Evolutionary conservation across 495 filamentous ascomycete genomes (phyloP), one percentile per base, ranked within the genome.

Genomic region (Letharia lupina): DNA sequence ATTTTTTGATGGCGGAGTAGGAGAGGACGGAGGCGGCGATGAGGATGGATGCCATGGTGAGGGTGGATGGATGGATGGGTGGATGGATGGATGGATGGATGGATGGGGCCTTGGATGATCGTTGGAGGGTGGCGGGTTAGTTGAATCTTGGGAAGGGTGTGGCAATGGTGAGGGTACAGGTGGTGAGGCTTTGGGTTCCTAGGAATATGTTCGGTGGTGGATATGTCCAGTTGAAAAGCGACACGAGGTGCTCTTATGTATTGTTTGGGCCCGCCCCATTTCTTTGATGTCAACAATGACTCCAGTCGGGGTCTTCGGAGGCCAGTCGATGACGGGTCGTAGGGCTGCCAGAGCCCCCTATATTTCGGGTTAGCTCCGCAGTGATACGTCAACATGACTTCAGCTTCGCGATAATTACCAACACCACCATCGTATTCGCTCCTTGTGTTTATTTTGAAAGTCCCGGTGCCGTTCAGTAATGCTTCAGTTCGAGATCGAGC

Each of bases 11-110:
- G 31, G 64, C 50, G 41, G 68, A 60, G 63, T 71, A 69, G 65
- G 63, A 42, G 23, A 67, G 57, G 65, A 68, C 33, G 60, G 60
- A 58, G 41, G 58, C 62, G 48, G 56, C 61, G 68, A 71, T 5
- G 59, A 71, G 62, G 39, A 71, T 28, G 54, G 70, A 65, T 50
- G 70, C 68, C 70, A 71, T 71, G 13, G 7, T 57, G n/a, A 20
- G 31, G 52, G 15, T 10, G 2, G 54, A 18, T 18, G 10, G 33
- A 15, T 40, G 20, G 20, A 15, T 23, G 3, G 23, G 1, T 28
- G 23, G 23, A 28, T 28, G 23, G 23, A 28, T 28, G 23, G 23
- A 28, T 28, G 23, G 23, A 28, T 28, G 23, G 23, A 28, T 28
- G 23, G 23, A 28, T n/a, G n/a, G n/a, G n/a, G n/a, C n/a, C n/a